Conservation (phyloP, 2,329 filamentous ascomycete species). For the Lachnum nothofagi region DNA sequence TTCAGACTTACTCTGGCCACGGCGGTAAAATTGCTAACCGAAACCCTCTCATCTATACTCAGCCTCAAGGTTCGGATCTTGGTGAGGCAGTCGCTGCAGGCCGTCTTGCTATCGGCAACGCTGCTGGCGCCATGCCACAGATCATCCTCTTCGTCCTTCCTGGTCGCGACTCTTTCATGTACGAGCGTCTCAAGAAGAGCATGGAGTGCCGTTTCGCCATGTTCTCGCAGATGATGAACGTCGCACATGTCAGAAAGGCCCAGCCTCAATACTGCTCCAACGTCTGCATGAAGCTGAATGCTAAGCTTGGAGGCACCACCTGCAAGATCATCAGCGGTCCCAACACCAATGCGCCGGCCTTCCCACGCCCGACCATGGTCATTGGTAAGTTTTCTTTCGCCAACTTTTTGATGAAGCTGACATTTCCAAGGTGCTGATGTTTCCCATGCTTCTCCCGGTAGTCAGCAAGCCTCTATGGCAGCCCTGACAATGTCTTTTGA, state of each 20-base stretch:
- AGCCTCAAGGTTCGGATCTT: conserved; percentile 12
- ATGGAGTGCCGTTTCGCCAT: conserved; percentile 82
- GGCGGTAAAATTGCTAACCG: conserved; percentile 51
- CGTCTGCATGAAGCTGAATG: conserved; percentile 93
- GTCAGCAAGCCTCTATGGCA: conserved; percentile 67
- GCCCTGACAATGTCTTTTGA: conserved; percentile 83
- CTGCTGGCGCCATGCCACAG: conserved; percentile 47
- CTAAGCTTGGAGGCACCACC: conserved; percentile 84
- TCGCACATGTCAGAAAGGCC: conserved; percentile 61
- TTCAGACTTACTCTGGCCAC: conserved; percentile 54
- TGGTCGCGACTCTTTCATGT: conserved; percentile 65
- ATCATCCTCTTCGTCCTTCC: conserved; percentile 75
- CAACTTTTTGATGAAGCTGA: not conserved
- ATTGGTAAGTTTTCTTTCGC: conserved; percentile 46
- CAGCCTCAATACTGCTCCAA: conserved; percentile 86
- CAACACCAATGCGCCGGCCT: conserved; percentile 33
- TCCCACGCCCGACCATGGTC: conserved; percentile 64
- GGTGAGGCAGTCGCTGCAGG: conserved; percentile 10
- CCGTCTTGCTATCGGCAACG: conserved; percentile 20
- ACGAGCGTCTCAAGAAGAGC: conserved; percentile 83
- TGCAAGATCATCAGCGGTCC: conserved; percentile 34
- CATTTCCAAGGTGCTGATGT: conserved; percentile 77
- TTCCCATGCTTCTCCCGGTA: conserved; percentile 72
- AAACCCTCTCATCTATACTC: conserved; percentile 38
- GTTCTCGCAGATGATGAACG: conserved; percentile 73